phyloP scores from a whole-genome alignment of 2,329 filamentous ascomycete genomes.

The Alternaria sp. region DNA sequence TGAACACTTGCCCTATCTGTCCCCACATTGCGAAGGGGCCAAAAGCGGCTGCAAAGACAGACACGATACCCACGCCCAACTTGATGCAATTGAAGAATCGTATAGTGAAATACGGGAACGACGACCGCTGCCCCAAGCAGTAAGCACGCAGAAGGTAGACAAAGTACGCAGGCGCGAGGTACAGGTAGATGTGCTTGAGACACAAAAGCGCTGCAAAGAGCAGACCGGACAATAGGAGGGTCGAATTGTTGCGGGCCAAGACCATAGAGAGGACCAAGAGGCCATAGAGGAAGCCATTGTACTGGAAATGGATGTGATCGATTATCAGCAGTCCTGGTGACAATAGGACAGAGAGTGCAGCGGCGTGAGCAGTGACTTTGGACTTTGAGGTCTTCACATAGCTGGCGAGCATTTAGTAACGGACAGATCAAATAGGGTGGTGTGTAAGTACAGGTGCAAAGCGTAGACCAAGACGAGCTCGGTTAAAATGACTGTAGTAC shows the following conservation, averaged over 20 bases:
- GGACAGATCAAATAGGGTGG: background rate
- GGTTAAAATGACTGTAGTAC: constrained; percentile 82
- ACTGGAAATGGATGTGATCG: constrained; percentile 98
- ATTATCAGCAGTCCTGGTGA: constrained; percentile 95
- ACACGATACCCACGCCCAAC: constrained; percentile 74
- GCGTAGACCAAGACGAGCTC: constrained; percentile 86
- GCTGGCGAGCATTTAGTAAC: constrained; percentile 52
- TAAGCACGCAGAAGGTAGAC: constrained; percentile 89
- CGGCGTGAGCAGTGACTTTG: constrained; percentile 82
- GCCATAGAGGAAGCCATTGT: constrained; percentile 97
- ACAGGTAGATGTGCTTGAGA: constrained; percentile 98
- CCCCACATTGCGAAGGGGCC: constrained; percentile 83
- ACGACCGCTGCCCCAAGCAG: constrained; percentile 78
- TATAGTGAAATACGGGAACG: constrained; percentile 71
- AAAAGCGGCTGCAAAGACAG: constrained; percentile 80
- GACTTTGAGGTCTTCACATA: constrained; percentile 77
- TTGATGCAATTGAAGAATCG: constrained; percentile 82
- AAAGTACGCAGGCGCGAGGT: constrained; percentile 94
- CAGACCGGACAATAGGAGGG: constrained; percentile 78
- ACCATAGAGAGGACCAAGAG: constrained; percentile 86
- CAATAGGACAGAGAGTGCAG: constrained; percentile 85
- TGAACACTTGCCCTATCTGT: constrained; percentile 83
- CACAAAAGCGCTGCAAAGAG: constrained; percentile 86
- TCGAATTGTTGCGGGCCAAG: constrained; percentile 75
- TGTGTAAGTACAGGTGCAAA: constrained; percentile 68